Evolutionary conservation across 768 basidiomycete species (phyloP), one percentile per base, ranked within the genome.

Genomic region (Boletus rufocinnamomeus): DNA sequence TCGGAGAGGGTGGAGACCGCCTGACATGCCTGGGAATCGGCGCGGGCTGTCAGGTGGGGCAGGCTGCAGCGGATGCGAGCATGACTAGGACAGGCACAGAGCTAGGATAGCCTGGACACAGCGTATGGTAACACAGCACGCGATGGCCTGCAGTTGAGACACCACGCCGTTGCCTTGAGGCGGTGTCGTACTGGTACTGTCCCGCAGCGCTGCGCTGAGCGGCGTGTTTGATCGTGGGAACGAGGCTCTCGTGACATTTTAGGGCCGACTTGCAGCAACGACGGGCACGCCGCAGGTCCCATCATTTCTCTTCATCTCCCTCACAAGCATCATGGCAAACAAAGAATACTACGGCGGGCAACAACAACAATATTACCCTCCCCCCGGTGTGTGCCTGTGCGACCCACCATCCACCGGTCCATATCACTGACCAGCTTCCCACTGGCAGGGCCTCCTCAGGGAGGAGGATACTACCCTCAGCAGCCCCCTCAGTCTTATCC

Each of bases 401-500:
- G 8, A 4, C 30, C 17, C 34, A 25, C 27, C 30, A 4, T 30
- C 19, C 17, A 6, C 44, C 34, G 4, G 23, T 2, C 4, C n/a
- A 21, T 49, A 47, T 54, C 54, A 6, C 50, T 66, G 48, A 56
- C 68, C 82, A 79, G 80, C 34, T 77, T 80, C 44, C 82, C 84
- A n/a, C n/a, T n/a, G n/a, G n/a, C n/a, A 68, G 67, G 67, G 0
- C 66, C 68, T n/a, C 82, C 77, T n/a, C 84, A 86, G 63, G 87
- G 85, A 44, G 87, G 85, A 44, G 84, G 84, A 37, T 89, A 89
- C 70, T 89, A 89, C 64, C 88, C 80, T 23, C 78, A 90, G 78
- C 85, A 87, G 74, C 91, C 89, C 14, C 86, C 82, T 61, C 85
- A 87, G 64, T 76, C 86, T 0, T 89, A 91, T 70, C 83, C 86